Percentiles rank a stretch among this genome's conserved stretches.
These are phyloP conservation scores for Colletotrichum endophyticum DNA, from an alignment of 2,329 filamentous ascomycete genomes.

Conservation along the genomic window DNA sequence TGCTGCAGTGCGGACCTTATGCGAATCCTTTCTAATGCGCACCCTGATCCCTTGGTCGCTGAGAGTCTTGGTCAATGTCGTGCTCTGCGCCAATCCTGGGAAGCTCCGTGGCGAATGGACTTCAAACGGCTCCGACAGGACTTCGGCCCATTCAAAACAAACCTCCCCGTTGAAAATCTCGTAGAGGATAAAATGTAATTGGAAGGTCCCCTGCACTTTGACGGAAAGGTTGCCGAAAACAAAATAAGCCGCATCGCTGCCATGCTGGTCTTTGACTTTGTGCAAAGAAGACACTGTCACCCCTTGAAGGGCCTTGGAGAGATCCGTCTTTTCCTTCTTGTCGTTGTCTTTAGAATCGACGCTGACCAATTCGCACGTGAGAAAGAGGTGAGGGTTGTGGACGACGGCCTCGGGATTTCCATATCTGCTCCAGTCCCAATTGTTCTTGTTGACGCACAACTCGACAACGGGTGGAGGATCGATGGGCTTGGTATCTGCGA, in stretches of 20 bases:
- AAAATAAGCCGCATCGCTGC: conserved; percentile 83
- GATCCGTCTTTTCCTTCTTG: not conserved
- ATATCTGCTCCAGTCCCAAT: conserved; percentile 50
- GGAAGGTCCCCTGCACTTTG: conserved; percentile 73
- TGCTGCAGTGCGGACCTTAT: conserved; percentile 53
- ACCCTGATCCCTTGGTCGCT: conserved; percentile 87
- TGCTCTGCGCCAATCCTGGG: conserved; percentile 82
- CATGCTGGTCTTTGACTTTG: conserved; percentile 78
- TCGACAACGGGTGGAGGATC: conserved; percentile 88
- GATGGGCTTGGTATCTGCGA: conserved; percentile 78
- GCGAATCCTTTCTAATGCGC: conserved; percentile 81
- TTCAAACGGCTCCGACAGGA: conserved; percentile 71
- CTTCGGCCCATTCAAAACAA: conserved; percentile 29
- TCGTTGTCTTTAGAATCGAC: conserved; percentile 38
- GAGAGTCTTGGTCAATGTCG: conserved; percentile 77
- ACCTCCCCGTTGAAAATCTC: conserved; percentile 45
- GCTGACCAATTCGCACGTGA: conserved; percentile 48
- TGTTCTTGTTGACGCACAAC: conserved; percentile 57
- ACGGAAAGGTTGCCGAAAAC: conserved; percentile 90
- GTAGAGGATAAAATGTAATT: conserved; percentile 79
- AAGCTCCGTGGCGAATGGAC: conserved; percentile 72
- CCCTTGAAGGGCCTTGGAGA: conserved; percentile 64
- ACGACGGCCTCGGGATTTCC: conserved; percentile 27
- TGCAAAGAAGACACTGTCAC: conserved; percentile 82
- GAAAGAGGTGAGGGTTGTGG: conserved; percentile 51